phyloP scores from a whole-genome alignment of 2,329 filamentous ascomycete genomes.

The Fusarium odoratissimum region DNA sequence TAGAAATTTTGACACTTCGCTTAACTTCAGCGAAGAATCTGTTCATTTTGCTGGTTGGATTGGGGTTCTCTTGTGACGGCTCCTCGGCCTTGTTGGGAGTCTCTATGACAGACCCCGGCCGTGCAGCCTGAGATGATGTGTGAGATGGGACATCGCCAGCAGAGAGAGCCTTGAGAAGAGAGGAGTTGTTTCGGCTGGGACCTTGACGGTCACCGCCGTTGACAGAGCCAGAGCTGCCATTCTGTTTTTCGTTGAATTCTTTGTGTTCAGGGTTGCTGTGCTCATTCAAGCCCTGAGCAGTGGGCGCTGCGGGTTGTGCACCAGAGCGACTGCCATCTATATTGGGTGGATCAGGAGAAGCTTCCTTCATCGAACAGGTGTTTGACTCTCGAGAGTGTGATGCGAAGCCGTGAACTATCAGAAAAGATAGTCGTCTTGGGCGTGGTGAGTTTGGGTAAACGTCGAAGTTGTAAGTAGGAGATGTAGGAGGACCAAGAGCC shows the following conservation, averaged over 20 bases:
- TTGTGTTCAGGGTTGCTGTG: slow-evolving; percentile 14
- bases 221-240: slow-evolving; percentile 4
- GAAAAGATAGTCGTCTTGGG: slow-evolving; percentile 18
- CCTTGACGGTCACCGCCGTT: slow-evolving; percentile 32
- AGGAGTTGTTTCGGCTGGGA: slow-evolving; percentile 25
- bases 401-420: slow-evolving; percentile 7
- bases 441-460: slow-evolving; percentile 34
- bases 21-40: slow-evolving; percentile 62
- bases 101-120: slow-evolving; percentile 68
- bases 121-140: slow-evolving; percentile 63
- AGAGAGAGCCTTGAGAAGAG: slow-evolving; percentile 44
- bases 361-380: slow-evolving; percentile 71
- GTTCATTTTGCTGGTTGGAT: slow-evolving; percentile 50
- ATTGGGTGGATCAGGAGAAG: slow-evolving; percentile 63
- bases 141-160: slow-evolving; percentile 49
- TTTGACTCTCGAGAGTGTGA: slow-evolving; percentile 15
- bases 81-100: slow-evolving; percentile 28
- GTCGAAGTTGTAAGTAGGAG: slow-evolving; percentile 22
- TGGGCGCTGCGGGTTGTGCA: slow-evolving; percentile 64
- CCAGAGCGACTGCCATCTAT: slow-evolving; percentile 68
- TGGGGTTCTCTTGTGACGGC: slow-evolving; percentile 39
- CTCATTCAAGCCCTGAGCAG: slow-evolving; percentile 35
- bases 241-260: slow-evolving; percentile 21
- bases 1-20: slow-evolving; percentile 63
- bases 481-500: slow-evolving; percentile 19